Percentiles rank a stretch among this genome's conserved stretches.
Conservation (phyloP, 1,284 basidiomycete species). For the Mycena citricolor region DNA sequence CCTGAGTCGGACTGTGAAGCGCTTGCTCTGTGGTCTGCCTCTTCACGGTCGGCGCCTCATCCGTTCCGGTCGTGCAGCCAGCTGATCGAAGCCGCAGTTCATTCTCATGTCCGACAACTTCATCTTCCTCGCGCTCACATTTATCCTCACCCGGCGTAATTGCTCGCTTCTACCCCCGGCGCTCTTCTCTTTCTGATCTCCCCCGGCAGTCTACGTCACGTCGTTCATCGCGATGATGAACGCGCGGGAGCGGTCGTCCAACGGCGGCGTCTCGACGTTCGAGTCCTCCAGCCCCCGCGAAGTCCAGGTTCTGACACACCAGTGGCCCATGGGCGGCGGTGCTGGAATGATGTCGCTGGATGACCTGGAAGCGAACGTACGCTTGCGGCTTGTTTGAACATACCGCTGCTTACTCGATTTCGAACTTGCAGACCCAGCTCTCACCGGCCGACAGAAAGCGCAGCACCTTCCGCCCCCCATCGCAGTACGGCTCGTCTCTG, state of each 20-base stretch:
- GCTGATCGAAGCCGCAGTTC: constrained; percentile 32
- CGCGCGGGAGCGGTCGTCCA: constrained; percentile 31
- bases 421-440: too few species aligned
- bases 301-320: too few species aligned
- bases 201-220: constrained; percentile 44
- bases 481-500: too few species aligned
- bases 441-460: too few species aligned
- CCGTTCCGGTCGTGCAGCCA: constrained; percentile 23
- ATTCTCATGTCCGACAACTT: constrained; percentile 45
- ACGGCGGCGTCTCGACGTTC: constrained; percentile 2
- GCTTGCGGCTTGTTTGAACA: too few species aligned
- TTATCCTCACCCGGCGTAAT: constrained; percentile 50
- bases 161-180: constrained; percentile 4
- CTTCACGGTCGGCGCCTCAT: constrained; percentile 29
- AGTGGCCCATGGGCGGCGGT: too few species aligned
- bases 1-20: constrained; percentile 16
- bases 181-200: constrained; percentile 1
- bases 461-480: too few species aligned
- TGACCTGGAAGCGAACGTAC: too few species aligned
- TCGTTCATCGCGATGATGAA: constrained; percentile 52
- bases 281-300: too few species aligned
- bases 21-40: constrained; percentile 32
- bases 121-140: constrained; percentile 47
- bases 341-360: too few species aligned
- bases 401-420: too few species aligned